These are phyloP conservation scores for Stagonosporopsis chrysanthemi DNA, from an alignment of 2,329 filamentous ascomycete species.

Conservation along the genomic window DNA sequence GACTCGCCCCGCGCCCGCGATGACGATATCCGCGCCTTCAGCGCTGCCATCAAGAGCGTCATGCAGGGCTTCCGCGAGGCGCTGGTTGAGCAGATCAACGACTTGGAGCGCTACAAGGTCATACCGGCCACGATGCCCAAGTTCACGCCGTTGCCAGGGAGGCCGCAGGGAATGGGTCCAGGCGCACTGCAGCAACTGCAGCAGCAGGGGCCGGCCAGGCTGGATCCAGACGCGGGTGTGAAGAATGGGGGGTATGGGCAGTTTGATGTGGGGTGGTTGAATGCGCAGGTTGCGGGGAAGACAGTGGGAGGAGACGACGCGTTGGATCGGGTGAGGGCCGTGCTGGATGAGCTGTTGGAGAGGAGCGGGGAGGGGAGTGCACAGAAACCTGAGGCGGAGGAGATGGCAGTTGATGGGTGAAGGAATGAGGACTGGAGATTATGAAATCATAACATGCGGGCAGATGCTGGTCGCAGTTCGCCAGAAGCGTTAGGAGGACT, in stretches of 20 bases:
- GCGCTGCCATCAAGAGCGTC: conserved; percentile 76
- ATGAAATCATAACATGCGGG: not conserved
- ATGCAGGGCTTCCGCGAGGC: conserved; percentile 61
- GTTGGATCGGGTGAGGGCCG: conserved; percentile 67
- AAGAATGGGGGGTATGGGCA: conserved; percentile 58
- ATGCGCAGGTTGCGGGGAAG: conserved; percentile 81
- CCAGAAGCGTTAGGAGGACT: not conserved
- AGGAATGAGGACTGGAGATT: not conserved
- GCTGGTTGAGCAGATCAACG: conserved; percentile 41
- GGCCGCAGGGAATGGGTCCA: no score
- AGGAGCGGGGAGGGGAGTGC: conserved; percentile 26
- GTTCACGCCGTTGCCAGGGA: conserved; percentile 19
- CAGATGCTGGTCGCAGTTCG: not conserved
- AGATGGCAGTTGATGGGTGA: conserved; percentile 35
- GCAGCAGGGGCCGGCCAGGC: conserved; percentile 1
- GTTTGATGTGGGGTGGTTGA: conserved; percentile 88
- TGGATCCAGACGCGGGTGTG: conserved; percentile 37
- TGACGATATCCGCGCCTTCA: conserved; percentile 51
- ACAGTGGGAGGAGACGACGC: conserved; percentile 85
- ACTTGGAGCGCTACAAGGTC: conserved; percentile 42
- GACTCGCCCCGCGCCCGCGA: conserved; percentile 53
- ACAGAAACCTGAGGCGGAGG: conserved; percentile 17
- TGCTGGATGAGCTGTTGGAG: conserved; percentile 55
- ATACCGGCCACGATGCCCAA: conserved; percentile 40
- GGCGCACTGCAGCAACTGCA: conserved; percentile 1